A percentile compares a stretch with the other conserved stretches of the same genome.
Conservation (phyloP, 2,329 filamentous ascomycete species). For the Penicillium expansum region DNA sequence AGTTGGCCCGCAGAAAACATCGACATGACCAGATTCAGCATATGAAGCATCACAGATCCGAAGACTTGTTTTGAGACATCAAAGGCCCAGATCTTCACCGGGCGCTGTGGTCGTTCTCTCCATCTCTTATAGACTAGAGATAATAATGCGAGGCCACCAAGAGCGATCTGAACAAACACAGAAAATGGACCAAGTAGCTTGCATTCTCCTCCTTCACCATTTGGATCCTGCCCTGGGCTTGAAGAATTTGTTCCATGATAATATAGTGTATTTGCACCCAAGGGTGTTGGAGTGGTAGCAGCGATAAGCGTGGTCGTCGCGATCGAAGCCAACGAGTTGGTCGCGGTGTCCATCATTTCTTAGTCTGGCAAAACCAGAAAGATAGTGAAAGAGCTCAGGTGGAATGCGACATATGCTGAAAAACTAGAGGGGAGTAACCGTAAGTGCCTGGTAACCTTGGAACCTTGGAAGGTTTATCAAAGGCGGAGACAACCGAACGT, state of each 20-base stretch:
- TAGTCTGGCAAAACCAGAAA: neutral
- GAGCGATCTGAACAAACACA: slow-evolving; percentile 79
- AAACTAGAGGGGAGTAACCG: neutral
- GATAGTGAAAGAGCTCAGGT: neutral
- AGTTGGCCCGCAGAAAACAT: slow-evolving; percentile 90
- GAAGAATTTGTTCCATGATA: slow-evolving; percentile 17
- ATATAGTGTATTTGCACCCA: slow-evolving; percentile 19
- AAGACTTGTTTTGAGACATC: slow-evolving; percentile 97
- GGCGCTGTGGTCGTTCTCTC: slow-evolving; percentile 85
- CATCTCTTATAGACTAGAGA: slow-evolving; percentile 91
- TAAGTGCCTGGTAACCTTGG: neutral
- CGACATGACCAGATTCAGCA: slow-evolving; percentile 92
- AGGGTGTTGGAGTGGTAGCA: slow-evolving; percentile 17
- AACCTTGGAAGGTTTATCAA: slow-evolving; percentile 2
- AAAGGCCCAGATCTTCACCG: slow-evolving; percentile 96
- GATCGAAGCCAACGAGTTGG: slow-evolving; percentile 15
- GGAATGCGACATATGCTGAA: neutral
- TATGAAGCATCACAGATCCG: slow-evolving; percentile 84
- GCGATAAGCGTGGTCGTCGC: slow-evolving; percentile 15
- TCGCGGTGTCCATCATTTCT: slow-evolving; percentile 7
- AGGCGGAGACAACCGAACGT: slow-evolving; percentile 5
- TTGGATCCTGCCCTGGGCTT: slow-evolving; percentile 28
- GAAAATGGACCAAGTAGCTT: slow-evolving; percentile 86
- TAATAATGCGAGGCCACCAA: slow-evolving; percentile 77
- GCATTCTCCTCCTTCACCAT: slow-evolving; percentile 69